Percentiles rank a stretch among this genome's conserved stretches.
Conservation (phyloP, 371 early-diverging fungal species). For the Mucor sp. region DNA sequence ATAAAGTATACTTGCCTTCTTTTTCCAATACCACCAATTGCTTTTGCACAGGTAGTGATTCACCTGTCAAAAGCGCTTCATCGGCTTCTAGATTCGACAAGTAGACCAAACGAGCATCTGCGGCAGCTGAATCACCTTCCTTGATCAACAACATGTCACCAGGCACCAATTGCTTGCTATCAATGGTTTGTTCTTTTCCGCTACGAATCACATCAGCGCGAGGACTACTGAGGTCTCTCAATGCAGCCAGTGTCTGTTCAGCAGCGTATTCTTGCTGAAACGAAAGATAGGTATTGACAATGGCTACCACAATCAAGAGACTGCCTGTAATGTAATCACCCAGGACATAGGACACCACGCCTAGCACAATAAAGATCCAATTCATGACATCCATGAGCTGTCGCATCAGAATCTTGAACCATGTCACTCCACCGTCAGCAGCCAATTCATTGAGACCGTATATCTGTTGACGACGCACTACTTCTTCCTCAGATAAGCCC, state of each 20-base stretch:
- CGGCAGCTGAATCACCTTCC: constrained; percentile 87
- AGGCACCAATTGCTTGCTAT: constrained; percentile 79
- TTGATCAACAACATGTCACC: constrained; percentile 87
- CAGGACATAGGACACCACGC: constrained; percentile 56
- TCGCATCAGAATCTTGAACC: constrained; percentile 71
- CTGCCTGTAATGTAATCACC: constrained; percentile 68
- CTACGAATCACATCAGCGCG: constrained; percentile 78
- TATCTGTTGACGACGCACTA: constrained; percentile 48
- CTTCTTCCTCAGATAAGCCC: constrained; percentile 65
- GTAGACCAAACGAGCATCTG: constrained; percentile 82
- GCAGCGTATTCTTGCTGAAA: constrained; percentile 90
- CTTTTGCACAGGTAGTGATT: constrained; percentile 76
- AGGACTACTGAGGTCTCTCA: constrained; percentile 79
- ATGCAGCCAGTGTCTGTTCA: constrained; percentile 86
- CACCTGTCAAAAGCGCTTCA: constrained; percentile 87
- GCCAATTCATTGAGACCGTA: constrained; percentile 79
- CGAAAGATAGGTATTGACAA: constrained; percentile 79
- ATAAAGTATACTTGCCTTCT: constrained; percentile 14
- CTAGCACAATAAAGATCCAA: constrained; percentile 73
- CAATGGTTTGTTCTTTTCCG: constrained; percentile 63
- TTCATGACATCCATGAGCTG: constrained; percentile 88
- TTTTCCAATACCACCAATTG: constrained; percentile 31
- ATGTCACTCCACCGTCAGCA: constrained; percentile 58
- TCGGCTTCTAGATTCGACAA: constrained; percentile 81
- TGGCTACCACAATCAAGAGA: constrained; percentile 71